A percentile compares a stretch with the other conserved stretches of the same genome.
Conservation (phyloP, 192 early-diverging fungal species). For the Coemansia sp. region DNA sequence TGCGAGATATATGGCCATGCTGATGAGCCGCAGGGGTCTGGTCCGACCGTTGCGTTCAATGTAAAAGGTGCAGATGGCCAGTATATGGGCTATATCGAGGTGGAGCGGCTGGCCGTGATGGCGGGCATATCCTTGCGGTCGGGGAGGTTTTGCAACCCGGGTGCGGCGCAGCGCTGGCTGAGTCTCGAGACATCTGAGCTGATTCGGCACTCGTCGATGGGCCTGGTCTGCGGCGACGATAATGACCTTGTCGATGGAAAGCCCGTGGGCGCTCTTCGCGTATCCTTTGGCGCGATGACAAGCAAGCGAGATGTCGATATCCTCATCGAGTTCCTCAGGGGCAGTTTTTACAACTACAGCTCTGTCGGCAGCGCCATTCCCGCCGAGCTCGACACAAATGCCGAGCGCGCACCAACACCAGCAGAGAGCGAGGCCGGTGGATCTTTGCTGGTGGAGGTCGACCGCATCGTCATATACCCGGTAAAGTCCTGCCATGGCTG, state of each 20-base stretch:
- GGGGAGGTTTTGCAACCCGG: slow-evolving; percentile 79
- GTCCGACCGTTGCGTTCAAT: slow-evolving; percentile 70
- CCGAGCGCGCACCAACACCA: not conserved
- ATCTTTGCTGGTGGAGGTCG: slow-evolving; percentile 7
- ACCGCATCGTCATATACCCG: slow-evolving; percentile 54
- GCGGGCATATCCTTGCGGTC: slow-evolving; percentile 63
- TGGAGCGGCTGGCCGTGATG: slow-evolving; percentile 60
- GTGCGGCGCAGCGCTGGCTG: slow-evolving; percentile 63
- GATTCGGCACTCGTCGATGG: slow-evolving; percentile 49
- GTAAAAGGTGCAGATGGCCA: slow-evolving; percentile 50
- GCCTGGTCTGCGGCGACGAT: slow-evolving; percentile 69
- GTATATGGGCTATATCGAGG: slow-evolving; percentile 59
- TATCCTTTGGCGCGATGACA: slow-evolving; percentile 73
- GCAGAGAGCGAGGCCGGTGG: not conserved
- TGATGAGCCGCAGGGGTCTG: slow-evolving; percentile 8
- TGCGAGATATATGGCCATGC: slow-evolving; percentile 34
- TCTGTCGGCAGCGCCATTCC: too few species aligned
- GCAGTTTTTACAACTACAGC: slow-evolving; percentile 45
- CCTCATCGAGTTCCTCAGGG: slow-evolving; percentile 57
- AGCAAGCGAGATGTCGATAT: slow-evolving; percentile 54
- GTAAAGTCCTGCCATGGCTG: slow-evolving; percentile 76
- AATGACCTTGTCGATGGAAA: slow-evolving; percentile 64
- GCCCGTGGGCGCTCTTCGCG: slow-evolving; percentile 64
- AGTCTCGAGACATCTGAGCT: slow-evolving; percentile 53
- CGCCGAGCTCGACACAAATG: not conserved